These are phyloP conservation scores for Paraphoma sp. DNA, from an alignment of 2,329 filamentous ascomycete species.

Conservation along the genomic window DNA sequence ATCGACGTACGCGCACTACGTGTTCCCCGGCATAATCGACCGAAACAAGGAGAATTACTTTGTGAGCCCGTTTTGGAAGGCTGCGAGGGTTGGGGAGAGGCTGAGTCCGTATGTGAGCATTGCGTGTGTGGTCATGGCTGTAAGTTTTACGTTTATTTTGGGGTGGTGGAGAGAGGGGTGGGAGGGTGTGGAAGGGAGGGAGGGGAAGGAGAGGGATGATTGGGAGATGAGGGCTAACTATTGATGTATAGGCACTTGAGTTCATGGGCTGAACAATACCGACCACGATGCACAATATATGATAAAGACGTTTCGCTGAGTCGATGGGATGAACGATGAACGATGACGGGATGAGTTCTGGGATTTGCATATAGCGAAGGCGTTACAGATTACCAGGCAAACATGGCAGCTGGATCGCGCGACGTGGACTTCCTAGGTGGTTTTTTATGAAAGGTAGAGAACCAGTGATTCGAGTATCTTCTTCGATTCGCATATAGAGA, in stretches of 20 bases:
- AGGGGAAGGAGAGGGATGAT: neutral
- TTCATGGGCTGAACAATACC: constrained; percentile 32
- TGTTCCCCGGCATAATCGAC: constrained; percentile 89
- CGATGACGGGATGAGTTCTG: neutral
- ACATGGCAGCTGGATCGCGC: neutral
- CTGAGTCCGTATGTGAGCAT: constrained; percentile 95
- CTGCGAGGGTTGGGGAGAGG: constrained; percentile 87
- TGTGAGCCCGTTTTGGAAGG: constrained; percentile 94
- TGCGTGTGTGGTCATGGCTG: constrained; percentile 93
- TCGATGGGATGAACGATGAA: neutral
- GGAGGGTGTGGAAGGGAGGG: neutral
- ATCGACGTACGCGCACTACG: constrained; percentile 88
- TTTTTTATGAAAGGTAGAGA: too few relatives aligned
- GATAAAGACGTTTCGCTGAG: neutral
- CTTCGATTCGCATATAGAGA: too few relatives aligned
- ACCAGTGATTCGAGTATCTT: too few relatives aligned
- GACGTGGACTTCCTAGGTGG: too few relatives aligned
- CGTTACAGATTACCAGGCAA: constrained; percentile 13
- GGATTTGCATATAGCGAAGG: constrained; percentile 2
- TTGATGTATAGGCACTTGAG: constrained; percentile 27
- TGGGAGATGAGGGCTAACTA: neutral
- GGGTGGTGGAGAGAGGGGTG: too few relatives aligned
- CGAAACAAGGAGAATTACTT: constrained; percentile 84
- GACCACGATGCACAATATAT: neutral
- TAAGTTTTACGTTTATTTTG: too few relatives aligned